Percentiles rank a stretch among this genome's conserved stretches.
Evolutionary conservation across 1,139 yeast genomes (phyloP).

Genomic region (Lodderomyces elongisporus): DNA sequence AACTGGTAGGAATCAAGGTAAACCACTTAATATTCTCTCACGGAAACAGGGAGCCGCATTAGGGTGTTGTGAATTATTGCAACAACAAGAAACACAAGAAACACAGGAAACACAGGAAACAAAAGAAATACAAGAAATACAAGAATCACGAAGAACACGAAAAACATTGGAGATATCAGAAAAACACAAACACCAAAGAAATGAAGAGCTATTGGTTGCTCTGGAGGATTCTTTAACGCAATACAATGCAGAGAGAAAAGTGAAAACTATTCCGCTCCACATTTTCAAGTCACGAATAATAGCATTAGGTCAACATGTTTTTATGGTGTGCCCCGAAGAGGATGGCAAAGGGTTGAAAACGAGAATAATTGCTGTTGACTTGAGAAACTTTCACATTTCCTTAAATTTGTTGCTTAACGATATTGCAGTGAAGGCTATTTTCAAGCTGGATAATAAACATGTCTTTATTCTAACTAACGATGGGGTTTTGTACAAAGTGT

Average conservation of each 20-base stretch:
- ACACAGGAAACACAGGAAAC: too few species aligned
- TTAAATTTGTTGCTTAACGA: conserved; percentile 65
- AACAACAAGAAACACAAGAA: too few species aligned
- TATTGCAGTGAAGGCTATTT: conserved; percentile 50
- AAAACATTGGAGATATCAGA: too few species aligned
- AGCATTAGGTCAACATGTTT: conserved; percentile 39
- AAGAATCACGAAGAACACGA: too few species aligned
- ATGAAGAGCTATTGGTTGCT: conserved; percentile 54
- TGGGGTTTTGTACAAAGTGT: conserved; percentile 66
- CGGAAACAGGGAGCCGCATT: conserved; percentile 63
- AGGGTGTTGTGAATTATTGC: conserved; percentile 49
- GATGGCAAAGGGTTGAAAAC: conserved; percentile 21
- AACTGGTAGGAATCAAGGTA: conserved; percentile 70
- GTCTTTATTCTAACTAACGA: conserved; percentile 64
- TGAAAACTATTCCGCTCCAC: conserved; percentile 55
- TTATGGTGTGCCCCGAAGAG: conserved; percentile 49
- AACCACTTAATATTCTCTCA: conserved; percentile 61
- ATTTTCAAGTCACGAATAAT: conserved; percentile 53
- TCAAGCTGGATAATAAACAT: conserved; percentile 51
- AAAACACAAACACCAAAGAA: too few species aligned
- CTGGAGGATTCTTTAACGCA: conserved; percentile 47
- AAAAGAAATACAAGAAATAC: too few species aligned
- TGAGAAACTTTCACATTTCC: conserved; percentile 63
- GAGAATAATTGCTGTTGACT: conserved; percentile 62
- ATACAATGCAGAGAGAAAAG: conserved; percentile 52